Percentiles rank a stretch among this genome's conserved stretches.
Conservation (phyloP, 1,284 basidiomycete species). For the Takashimella koratensis region DNA sequence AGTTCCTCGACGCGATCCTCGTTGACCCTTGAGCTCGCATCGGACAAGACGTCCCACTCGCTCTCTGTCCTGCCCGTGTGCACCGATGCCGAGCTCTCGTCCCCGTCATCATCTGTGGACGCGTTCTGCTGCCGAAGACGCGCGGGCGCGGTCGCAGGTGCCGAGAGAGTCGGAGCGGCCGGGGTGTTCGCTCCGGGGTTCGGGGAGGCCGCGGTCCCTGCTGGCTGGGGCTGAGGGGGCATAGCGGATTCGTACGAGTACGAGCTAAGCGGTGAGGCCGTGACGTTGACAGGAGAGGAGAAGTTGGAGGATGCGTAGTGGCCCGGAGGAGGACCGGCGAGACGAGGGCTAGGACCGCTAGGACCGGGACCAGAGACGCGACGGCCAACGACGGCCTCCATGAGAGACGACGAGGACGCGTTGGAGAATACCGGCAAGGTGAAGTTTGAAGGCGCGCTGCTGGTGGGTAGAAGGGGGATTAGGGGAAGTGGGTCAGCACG, state of each 20-base stretch:
- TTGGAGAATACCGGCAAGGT: slow-evolving; percentile 18
- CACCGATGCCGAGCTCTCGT: neutral
- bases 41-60: slow-evolving; percentile 28
- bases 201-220: neutral
- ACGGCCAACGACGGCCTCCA: slow-evolving; percentile 41
- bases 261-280: neutral
- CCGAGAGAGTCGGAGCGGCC: no score
- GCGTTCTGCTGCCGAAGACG: neutral
- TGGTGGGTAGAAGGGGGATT: no score
- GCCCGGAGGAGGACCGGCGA: neutral
- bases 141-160: neutral
- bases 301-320: neutral
- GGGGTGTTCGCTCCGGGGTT: neutral
- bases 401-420: slow-evolving; percentile 28
- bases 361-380: neutral
- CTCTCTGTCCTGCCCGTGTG: neutral
- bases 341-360: neutral
- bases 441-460: no score
- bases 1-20: slow-evolving; percentile 33
- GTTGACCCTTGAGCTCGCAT: slow-evolving; percentile 23
- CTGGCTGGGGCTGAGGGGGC: neutral
- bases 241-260: neutral
- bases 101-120: neutral
- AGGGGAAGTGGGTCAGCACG: no score
- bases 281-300: neutral